Evolutionary conservation across 768 basidiomycete species (phyloP), one percentile per base, ranked within the genome.

Genomic region (Tulasnella sp.): DNA sequence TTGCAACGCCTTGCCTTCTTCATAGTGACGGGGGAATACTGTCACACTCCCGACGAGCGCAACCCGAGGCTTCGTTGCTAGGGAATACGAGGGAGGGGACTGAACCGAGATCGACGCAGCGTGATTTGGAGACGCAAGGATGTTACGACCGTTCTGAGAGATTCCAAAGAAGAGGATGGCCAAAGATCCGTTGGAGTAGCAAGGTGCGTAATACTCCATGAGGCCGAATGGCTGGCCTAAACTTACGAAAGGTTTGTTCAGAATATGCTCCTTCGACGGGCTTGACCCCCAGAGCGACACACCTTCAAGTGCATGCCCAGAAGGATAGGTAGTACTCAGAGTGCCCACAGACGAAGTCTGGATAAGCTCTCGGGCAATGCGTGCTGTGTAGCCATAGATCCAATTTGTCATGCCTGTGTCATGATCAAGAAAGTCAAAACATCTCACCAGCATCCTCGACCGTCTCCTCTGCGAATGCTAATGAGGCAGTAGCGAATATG

Each of bases 121-220:
- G 53, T 73, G 76, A 4, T 64, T 61, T 4, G 71, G 64, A 2
- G 75, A 72, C 22, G 66, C 68, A 21, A 78, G 65, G 42, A 80
- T 73, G 66, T 80, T 80, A 66, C 73, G 72, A 64, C 74, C 75
- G 64, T 79, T 77, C 48, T 75, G 74, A n/a, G 78, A 78, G 55
- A 80, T 80, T 15, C 78, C 76, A 51, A 80, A 70, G 65, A 80
- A 74, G 34, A 80, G 66, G 19, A 80, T 69, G 2, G 76, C 70
- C 55, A 80, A 70, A n/a, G 78, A 79, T 17, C 79, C 79, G 65
- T 80, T 80, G 29, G 63, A 49, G 62, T 75, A 70, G 19, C 59
- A 72, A 69, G 70, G 72, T 45, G 78, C 78, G 62, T 78, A 80
- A 64, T 79, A 80, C 66, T 80, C 79, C 65, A 78, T 78, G 49